Evolutionary conservation across 139 green algal species (phyloP).

Genomic region (Klebsormidium nitens): DNA sequence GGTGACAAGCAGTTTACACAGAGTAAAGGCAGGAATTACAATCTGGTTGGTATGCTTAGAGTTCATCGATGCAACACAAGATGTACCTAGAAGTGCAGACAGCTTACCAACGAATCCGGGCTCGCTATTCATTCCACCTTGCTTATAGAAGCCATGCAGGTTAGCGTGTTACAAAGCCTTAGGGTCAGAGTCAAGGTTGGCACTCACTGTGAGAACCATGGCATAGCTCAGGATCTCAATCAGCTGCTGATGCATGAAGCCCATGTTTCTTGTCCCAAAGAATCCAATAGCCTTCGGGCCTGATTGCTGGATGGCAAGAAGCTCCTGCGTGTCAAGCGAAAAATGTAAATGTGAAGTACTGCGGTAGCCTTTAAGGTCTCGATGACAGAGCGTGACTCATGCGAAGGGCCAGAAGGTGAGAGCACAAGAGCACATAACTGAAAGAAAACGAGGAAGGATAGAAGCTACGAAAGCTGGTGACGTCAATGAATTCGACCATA

Average conservation of each 20-base stretch:
- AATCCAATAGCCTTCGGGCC: constrained; percentile 89
- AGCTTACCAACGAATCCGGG: too few relatives aligned
- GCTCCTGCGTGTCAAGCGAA: constrained; percentile 63
- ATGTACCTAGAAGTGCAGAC: too few relatives aligned
- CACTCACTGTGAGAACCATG: constrained; percentile 79
- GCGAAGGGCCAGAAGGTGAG: not conserved
- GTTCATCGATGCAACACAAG: too few relatives aligned
- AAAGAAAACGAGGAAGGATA: not conserved
- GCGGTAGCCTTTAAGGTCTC: not conserved
- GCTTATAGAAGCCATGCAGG: too few relatives aligned
- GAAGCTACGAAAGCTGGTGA: not conserved
- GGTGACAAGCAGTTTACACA: too few relatives aligned
- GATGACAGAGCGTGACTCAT: not conserved
- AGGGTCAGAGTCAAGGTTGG: constrained; percentile 35
- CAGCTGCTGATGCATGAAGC: constrained; percentile 94
- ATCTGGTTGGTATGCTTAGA: too few relatives aligned
- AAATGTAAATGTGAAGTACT: not conserved
- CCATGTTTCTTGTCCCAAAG: constrained; percentile 98
- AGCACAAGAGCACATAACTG: not conserved
- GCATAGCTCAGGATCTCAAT: constrained; percentile 97
- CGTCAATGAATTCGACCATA: not conserved
- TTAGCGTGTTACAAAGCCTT: not conserved
- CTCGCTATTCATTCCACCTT: too few relatives aligned
- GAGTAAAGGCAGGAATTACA: too few relatives aligned
- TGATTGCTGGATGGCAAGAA: constrained; percentile 91